phyloP scores from a whole-genome alignment of 2,329 filamentous ascomycete species.

The Alternaria gaisen region DNA sequence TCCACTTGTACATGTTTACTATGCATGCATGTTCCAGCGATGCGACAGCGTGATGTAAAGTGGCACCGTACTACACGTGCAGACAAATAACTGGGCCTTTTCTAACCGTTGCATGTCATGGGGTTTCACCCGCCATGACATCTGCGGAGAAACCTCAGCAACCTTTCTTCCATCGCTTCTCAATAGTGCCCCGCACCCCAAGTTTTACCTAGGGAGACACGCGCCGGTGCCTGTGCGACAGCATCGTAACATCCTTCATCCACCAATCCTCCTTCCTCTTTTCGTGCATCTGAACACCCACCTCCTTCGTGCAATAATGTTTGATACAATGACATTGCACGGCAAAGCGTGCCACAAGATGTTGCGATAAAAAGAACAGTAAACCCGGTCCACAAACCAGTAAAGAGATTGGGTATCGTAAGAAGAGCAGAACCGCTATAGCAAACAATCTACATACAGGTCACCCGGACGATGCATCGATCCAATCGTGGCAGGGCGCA shows the following conservation, averaged over 20 bases:
- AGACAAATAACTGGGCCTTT: background rate
- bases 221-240: background rate
- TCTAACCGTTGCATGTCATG: conserved; percentile 4
- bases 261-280: background rate
- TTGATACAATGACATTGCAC: background rate
- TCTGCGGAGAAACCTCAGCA: background rate
- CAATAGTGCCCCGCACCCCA: background rate
- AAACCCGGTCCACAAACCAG: background rate
- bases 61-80: background rate
- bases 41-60: conserved; percentile 10
- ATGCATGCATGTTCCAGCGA: conserved; percentile 31
- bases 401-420: conserved; percentile 22
- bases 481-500: conserved; percentile 11
- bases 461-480: conserved; percentile 3
- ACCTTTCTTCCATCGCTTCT: background rate
- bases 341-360: background rate
- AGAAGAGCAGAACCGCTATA: conserved; percentile 10
- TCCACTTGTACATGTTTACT: conserved; percentile 3
- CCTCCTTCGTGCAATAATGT: background rate
- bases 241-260: background rate
- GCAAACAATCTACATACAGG: conserved; percentile 18
- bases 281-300: background rate
- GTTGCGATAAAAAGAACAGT: background rate
- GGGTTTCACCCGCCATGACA: conserved; percentile 18
- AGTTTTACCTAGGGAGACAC: conserved; percentile 19